These are phyloP conservation scores for Neonectria magnoliae DNA, from an alignment of 2,329 filamentous ascomycete genomes.

Conservation along the genomic window DNA sequence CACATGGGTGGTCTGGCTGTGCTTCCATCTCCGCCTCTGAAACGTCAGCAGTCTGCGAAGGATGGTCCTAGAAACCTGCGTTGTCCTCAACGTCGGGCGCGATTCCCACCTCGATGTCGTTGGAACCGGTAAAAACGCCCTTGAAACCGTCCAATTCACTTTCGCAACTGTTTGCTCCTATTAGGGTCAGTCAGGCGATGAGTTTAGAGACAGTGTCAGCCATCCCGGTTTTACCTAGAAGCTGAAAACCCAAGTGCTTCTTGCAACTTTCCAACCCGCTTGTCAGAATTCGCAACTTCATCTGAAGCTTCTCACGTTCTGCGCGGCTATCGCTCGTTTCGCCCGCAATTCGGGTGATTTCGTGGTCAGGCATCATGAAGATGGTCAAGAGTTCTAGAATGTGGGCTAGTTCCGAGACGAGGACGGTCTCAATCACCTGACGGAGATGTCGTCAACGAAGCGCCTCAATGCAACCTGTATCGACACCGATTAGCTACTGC, in stretches of 20 bases:
- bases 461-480: constrained; percentile 21
- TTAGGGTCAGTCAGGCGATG: not conserved
- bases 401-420: not conserved
- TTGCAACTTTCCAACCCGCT: not conserved
- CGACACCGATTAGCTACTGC: not conserved
- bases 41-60: too few species aligned
- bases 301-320: not conserved
- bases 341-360: not conserved
- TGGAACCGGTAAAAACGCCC: not conserved
- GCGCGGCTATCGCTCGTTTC: not conserved
- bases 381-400: not conserved
- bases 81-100: too few species aligned
- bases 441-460: constrained; percentile 21
- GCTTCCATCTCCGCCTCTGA: too few species aligned
- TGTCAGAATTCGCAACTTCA: not conserved
- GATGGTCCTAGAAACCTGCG: too few species aligned
- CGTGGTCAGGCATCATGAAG: not conserved
- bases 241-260: not conserved
- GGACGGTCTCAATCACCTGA: not conserved
- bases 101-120: too few species aligned
- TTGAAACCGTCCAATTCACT: not conserved
- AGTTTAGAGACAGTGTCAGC: not conserved
- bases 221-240: not conserved
- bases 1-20: too few species aligned
- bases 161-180: not conserved